Evolutionary conservation across 345 rosid species (phyloP), one percentile per base, ranked within the genome.

Genomic region (Brassica carinata): DNA sequence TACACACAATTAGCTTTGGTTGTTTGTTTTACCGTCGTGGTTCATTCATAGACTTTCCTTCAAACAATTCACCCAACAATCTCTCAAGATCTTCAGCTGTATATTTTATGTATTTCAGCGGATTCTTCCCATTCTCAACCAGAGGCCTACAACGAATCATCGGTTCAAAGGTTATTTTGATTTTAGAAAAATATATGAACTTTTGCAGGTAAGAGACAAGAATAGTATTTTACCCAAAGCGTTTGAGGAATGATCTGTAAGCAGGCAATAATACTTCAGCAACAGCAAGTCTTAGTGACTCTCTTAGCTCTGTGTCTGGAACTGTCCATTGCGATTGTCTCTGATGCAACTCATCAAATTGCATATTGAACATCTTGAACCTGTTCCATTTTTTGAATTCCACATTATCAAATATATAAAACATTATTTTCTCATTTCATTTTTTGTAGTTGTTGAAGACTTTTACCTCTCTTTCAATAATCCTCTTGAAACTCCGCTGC

Each of bases 211-310:
- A 69, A 34, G 1, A 38, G 11, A 66, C 14, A 17, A 55, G 4
- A 18, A 14, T 2, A 57, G 75, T 58, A 62, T 72, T 81, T 71
- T 83, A 96, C 99, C 97, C 97, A 67, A 85, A 93, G 53, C 98
- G 97, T 86, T 89, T 93, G 69, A 92, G 83, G 74, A 89, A 96
- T 72, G 97, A 89, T 87, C 98, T 85, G 84, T 96, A 96, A 53
- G 99, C 99, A 70, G 99, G 99, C 83, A 96, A 85, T 80, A 96
- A 82, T 31, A 96, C 93, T 88, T 96, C 99, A 72, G 99, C 99
- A 64, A 96, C 99, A 55, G 99, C 97, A 78, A 96, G 99, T 88
- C 98, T 85, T 13, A 96, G 81, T 64, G 99, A 94, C 79, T 96
- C 98, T 76, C 97, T 89, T 81, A 96, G 84, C 86, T 96, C 99